phyloP scores from a whole-genome alignment of 202 grass and related monocot species.

The Cymbopogon flexuosus region DNA sequence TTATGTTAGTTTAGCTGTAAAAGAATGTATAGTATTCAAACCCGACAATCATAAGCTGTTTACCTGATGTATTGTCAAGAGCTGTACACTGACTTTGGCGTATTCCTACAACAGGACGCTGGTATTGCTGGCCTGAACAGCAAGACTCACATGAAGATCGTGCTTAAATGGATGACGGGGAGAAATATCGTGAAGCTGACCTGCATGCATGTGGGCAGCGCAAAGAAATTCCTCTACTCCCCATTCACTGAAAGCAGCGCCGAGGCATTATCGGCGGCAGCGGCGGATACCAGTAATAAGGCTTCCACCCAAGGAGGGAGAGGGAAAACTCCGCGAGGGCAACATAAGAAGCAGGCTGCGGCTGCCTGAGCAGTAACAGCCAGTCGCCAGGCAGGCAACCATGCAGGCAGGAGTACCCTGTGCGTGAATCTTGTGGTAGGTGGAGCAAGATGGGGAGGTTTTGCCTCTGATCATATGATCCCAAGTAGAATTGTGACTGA shows the following conservation, averaged over 20 bases:
- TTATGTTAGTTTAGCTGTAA: not conserved
- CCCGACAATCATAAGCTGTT: not conserved
- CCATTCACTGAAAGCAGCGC: slow-evolving; percentile 27
- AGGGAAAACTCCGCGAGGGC: slow-evolving; percentile 7
- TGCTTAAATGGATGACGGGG: slow-evolving; percentile 94
- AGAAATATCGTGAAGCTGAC: slow-evolving; percentile 58
- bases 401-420: not conserved
- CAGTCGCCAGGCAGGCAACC: not conserved
- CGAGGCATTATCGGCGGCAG: not conserved
- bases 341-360: slow-evolving; percentile 33
- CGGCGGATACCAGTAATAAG: not conserved
- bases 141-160: slow-evolving; percentile 93
- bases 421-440: not conserved
- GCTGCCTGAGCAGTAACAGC: not conserved
- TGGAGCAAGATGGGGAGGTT: not conserved
- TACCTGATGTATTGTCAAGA: not conserved
- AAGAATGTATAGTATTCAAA: not conserved
- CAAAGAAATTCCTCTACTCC: slow-evolving; percentile 65
- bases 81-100: not conserved
- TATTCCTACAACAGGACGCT: slow-evolving; percentile 42
- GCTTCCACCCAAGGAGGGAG: not conserved
- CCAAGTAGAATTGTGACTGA: not conserved
- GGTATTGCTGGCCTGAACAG: slow-evolving; percentile 68
- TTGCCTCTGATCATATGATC: not conserved
- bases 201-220: slow-evolving; percentile 42